Percentiles rank a stretch among this genome's conserved stretches.
phyloP scores from a whole-genome alignment of 495 filamentous ascomycete genomes.

The Daldinia grandis region DNA sequence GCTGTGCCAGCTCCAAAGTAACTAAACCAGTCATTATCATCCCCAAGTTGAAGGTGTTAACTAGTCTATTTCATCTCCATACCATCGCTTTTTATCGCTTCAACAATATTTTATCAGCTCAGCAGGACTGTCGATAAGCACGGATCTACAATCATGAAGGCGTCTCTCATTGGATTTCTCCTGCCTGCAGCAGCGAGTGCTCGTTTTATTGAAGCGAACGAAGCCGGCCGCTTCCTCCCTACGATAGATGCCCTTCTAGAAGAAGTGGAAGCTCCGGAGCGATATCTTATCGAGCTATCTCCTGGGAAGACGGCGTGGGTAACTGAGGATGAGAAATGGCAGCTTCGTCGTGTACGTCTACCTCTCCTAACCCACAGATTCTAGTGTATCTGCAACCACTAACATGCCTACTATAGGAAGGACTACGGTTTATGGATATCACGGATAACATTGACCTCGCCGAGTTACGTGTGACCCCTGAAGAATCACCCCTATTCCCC shows the following conservation, averaged over 20 bases:
- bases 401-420: slow-evolving; percentile 63
- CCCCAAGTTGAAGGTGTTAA: background rate
- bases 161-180: slow-evolving; percentile 56
- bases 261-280: slow-evolving; percentile 53
- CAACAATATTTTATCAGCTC: background rate
- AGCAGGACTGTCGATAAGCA: slow-evolving; percentile 6
- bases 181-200: slow-evolving; percentile 58
- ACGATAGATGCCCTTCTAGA: slow-evolving; percentile 47
- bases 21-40: background rate
- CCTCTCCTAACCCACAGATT: background rate
- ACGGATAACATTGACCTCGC: slow-evolving; percentile 74
- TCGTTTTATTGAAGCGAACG: slow-evolving; percentile 61
- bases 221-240: slow-evolving; percentile 51
- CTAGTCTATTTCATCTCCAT: background rate
- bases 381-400: slow-evolving; percentile 7
- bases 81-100: background rate
- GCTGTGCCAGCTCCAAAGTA: background rate
- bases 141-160: slow-evolving; percentile 52
- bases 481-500: slow-evolving; percentile 68
- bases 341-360: slow-evolving; percentile 75
- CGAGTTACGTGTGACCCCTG: slow-evolving; percentile 48
- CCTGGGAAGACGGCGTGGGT: slow-evolving; percentile 88
- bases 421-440: slow-evolving; percentile 93
- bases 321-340: slow-evolving; percentile 95
- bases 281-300: slow-evolving; percentile 83